Base-by-base conservation (phyloP, 106 monocot species). In the Posidonia australis region DNA sequence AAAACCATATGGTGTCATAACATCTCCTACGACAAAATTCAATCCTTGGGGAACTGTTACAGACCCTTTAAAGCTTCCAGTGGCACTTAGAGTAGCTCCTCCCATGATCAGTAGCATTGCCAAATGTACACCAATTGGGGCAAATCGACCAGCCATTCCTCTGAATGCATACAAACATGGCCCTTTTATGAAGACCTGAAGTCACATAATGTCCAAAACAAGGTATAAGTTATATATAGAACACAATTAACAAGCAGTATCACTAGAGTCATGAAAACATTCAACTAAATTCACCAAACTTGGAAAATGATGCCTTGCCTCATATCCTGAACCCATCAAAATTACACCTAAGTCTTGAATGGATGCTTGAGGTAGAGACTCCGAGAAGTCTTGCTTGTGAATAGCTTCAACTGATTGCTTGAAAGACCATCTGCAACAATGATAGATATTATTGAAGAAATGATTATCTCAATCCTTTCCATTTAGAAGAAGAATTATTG, bases 21-120 rank as follows among this genome's bases (percentile, higher is more conserved):
- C 87, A 82, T 96, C 90, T 49, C 86, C 90, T 0, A 96, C 63
- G 5, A 96, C 82, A 77, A 96, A 96, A 60, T 87, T 90, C 16
- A 96, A 76, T 26, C 96, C 96, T 53, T 96, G 96, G 1, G 96
- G 90, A 57, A 96, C 96, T 69, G 61, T 87, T 28, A 96, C 79
- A 19, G 96, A 84, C 27, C 96, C 96, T 70, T 70, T 67, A 66
- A 84, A 96, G 77, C 96, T 90, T 19, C 96, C 96, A 28, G 76
- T 54, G 44, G 96, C 79, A 67, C 81, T 90, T 54, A 90, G 80
- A 32, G 96, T 96, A 17, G 71, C 90, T 56, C 96, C 96, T 52
- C 74, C 78, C 96, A 96, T 96, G 17, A 96, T 86, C 59, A 96
- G 69, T 23, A 96, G 58, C 96, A 90, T 90, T 16, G 96, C 86